Percentiles rank a stretch among this genome's conserved stretches.
Evolutionary conservation across 345 rosid genomes (phyloP).

Genomic region (Euphorbia peplus): DNA sequence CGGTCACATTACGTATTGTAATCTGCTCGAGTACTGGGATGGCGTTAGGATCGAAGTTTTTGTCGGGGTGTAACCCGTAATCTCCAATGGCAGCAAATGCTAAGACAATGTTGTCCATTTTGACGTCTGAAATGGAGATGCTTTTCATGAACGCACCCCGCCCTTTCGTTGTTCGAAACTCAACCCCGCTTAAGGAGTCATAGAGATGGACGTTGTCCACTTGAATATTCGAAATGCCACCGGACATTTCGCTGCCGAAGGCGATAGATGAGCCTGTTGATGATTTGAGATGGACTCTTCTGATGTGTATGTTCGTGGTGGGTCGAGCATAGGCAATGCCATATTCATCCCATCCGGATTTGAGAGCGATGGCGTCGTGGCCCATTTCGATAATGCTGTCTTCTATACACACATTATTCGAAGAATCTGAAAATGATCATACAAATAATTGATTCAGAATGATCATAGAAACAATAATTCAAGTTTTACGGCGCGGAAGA

Average conservation of each 20-base stretch:
- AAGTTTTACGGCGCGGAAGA: neutral
- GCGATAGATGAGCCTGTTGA: conserved; percentile 70
- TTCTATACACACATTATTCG: conserved; percentile 77
- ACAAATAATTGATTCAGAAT: neutral
- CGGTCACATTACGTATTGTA: conserved; percentile 48
- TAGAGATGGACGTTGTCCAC: conserved; percentile 47
- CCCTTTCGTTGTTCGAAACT: conserved; percentile 70
- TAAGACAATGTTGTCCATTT: conserved; percentile 31
- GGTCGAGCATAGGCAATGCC: conserved; percentile 72
- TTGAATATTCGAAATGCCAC: conserved; percentile 68
- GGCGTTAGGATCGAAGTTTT: conserved; percentile 65
- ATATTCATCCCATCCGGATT: conserved; percentile 97
- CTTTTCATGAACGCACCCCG: conserved; percentile 78
- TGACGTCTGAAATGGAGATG: conserved; percentile 48
- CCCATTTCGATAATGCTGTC: conserved; percentile 69
- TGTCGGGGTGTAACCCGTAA: conserved; percentile 77
- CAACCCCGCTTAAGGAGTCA: conserved; percentile 57
- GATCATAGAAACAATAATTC: neutral
- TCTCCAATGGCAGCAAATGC: conserved; percentile 63
- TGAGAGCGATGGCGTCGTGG: conserved; percentile 68
- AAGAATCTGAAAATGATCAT: conserved; percentile 61
- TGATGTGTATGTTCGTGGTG: conserved; percentile 54
- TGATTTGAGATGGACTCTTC: conserved; percentile 62
- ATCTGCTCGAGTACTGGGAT: conserved; percentile 49
- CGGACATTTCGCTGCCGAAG: conserved; percentile 98